Evolutionary conservation across 257 asterid genomes (phyloP).

Genomic region (Nicotiana tomentosiformis): DNA sequence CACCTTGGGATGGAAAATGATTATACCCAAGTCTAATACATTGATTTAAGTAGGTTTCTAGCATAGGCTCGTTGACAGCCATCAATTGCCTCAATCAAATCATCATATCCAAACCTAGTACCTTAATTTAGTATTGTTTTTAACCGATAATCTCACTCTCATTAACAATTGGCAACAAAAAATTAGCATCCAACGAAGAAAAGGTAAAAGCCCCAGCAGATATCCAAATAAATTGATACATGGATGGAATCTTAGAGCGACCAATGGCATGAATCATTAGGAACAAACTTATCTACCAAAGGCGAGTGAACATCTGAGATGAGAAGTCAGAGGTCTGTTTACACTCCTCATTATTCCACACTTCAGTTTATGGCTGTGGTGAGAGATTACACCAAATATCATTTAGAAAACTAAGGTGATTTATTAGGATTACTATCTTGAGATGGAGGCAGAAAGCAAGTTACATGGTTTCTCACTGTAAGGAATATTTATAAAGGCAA

Average conservation of each 20-base stretch:
- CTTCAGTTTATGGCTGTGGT: not conserved
- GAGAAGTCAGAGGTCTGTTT: not conserved
- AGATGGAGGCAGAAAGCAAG: not conserved
- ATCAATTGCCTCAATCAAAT: not conserved
- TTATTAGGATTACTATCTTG: not conserved
- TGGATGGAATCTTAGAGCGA: not conserved
- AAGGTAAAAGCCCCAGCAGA: not conserved
- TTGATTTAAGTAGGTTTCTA: not conserved
- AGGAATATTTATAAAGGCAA: not conserved
- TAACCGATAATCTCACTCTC: not conserved
- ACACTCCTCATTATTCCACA: not conserved
- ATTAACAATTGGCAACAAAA: not conserved
- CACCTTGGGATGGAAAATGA: not conserved
- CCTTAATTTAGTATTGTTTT: not conserved
- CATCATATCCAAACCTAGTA: not conserved
- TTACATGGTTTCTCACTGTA: not conserved
- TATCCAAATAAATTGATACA: not conserved
- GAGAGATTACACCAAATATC: not conserved
- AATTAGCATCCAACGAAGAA: not conserved
- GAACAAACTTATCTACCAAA: not conserved
- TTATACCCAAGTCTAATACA: not conserved
- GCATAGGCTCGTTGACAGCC: not conserved
- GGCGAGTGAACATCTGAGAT: not conserved
- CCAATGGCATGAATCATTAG: not conserved
- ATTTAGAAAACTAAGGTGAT: not conserved